A percentile compares a stretch with the other conserved stretches of the same genome.
Evolutionary conservation across 331 rosid species (phyloP).

Genomic region (Pyrus hybrid): DNA sequence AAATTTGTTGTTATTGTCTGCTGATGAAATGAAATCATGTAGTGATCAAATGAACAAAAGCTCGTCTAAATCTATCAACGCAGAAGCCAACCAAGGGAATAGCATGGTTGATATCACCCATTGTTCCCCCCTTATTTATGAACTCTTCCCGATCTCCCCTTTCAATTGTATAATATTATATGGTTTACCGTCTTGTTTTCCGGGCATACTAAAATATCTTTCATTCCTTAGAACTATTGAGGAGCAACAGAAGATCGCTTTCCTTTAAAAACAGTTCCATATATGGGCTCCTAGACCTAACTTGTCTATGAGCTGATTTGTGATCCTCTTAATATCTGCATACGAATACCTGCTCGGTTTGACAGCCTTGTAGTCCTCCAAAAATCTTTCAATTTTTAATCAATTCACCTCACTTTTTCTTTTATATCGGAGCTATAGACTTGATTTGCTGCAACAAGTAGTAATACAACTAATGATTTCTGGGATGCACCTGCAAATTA

Average conservation of each 20-base stretch:
- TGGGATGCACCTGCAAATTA: too few species aligned
- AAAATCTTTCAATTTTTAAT: not conserved
- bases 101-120: slow-evolving; percentile 2
- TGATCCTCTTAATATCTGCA: not conserved
- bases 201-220: too few species aligned
- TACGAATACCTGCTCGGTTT: not conserved
- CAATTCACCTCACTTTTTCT: not conserved
- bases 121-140: not conserved
- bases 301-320: not conserved
- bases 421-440: not conserved
- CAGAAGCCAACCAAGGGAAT: slow-evolving; percentile 1
- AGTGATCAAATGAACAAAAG: not conserved
- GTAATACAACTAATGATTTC: too few species aligned
- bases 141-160: not conserved
- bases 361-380: not conserved
- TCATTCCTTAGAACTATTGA: not conserved
- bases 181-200: too few species aligned
- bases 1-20: not conserved
- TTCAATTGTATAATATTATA: too few species aligned
- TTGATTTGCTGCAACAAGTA: not conserved
- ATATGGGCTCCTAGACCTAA: not conserved
- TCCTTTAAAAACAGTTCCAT: not conserved
- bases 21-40: not conserved
- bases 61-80: not conserved
- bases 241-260: not conserved